Evolutionary conservation across 352 stramenopile species (phyloP), one percentile per base, ranked within the genome.

Genomic region (Phytopythium sindhum): DNA sequence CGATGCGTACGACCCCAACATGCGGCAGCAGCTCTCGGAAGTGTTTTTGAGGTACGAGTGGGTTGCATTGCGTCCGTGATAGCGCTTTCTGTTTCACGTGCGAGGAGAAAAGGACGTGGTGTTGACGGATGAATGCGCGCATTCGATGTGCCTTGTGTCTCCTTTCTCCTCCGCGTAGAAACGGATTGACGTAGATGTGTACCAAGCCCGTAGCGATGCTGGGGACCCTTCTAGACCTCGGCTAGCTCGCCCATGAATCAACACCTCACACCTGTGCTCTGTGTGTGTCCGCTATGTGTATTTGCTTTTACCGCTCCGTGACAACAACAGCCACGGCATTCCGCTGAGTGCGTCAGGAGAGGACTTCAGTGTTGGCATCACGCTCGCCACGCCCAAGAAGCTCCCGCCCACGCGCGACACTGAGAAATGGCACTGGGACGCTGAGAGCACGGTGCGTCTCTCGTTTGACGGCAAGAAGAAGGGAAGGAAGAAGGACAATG

Each of bases 1-100:
- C 68, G 96, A 99, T 44, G 78, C 75, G 3, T 96, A 93, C 66
- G 86, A 93, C 65, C 70, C 70, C 35, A 84, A 86, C 58, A 74
- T 95, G 60, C 85, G 85, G 48, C 77, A 78, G 59, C 75, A 91
- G 35, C 71, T 96, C 10, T 81, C 82, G 0, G 74, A 94, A 42
- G 85, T 96, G 28, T 96, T 97, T 59, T 64, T 89, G 29, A 81
- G 82, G 77, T 86, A 85, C 62, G 75, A 61, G 67, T 12, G 63
- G 47, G 48, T 65, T 55, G 26, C 26, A 55, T 55, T 7, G 0
- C 6, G 47, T n/a, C 14, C 11, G 26, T 21, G 26, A 54, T 35
- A 31, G 12, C 47, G 47, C 47, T 37, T 17, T 52, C 26, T 54
- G 47, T 33, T 48, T 54, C 47, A 35, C 26, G 47, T 23, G 24